Evolutionary conservation across 148 eudicot genomes (phyloP), one percentile per base, ranked within the genome.

Genomic region (Polygonum maritimum): DNA sequence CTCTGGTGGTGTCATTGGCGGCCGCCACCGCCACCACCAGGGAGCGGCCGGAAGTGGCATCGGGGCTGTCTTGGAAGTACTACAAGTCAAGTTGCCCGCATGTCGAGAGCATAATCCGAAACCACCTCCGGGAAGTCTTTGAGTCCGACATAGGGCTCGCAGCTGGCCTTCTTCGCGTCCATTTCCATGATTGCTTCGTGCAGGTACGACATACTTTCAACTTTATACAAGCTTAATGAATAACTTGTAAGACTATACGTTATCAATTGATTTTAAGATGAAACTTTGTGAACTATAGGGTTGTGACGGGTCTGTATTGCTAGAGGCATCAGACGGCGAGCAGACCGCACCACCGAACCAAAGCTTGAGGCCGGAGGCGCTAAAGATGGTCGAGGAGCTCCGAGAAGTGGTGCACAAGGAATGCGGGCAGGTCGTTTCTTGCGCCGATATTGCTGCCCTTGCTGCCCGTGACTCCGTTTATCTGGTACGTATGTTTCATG

Each of bases 151-250:
- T 82, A 5, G 81, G 82, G 51, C 85, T 80, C 11, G 82, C 87
- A 3, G 89, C 88, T 5, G 85, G 84, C 26, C 80, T 86, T 71
- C 86, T 86, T 11, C 86, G 88, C 47, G 72, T 86, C 41, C 88
- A 86, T 74, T 86, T 86, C 77, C 88, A 86, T n/a, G 86, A 86
- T 40, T 86, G 88, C 79, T 86, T 86, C 21, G 89, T 86, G 77
- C 87, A 86, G 87, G 87, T 51, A 55, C 38, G 3, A 26, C 31
- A 1, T 26, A 26, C 31, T 26, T 26, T 26, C 31, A 0, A 26
- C 1, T 26, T 26, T 26, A 26, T 26, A 26, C 31, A 26, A 26
- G 31, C 31, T 26, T 26, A 26, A 26, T 26, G 31, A 26, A 26
- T 26, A 26, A 26, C 31, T 26, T 26, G 0, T 26, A 26, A 26